Conservation (phyloP, 2,329 filamentous ascomycete species). For the Fusarium drepaniforme region DNA sequence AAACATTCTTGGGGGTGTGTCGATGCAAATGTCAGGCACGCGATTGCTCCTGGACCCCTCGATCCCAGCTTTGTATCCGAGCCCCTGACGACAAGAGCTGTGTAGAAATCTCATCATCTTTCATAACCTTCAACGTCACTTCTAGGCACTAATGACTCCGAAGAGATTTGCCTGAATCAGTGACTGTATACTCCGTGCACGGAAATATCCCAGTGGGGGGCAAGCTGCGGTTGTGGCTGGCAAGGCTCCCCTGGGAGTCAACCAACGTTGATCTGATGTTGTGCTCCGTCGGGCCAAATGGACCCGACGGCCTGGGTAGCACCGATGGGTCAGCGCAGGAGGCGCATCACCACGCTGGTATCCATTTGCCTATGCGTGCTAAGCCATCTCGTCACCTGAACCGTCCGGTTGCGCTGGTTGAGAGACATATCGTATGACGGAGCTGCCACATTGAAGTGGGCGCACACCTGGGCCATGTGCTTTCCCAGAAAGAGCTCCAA, state of each 20-base stretch:
- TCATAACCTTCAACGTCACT: not conserved
- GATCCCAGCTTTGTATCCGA: not conserved
- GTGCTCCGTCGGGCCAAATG: not conserved
- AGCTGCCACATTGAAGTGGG: constrained; percentile 4
- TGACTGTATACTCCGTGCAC: not conserved
- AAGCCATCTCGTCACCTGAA: not conserved
- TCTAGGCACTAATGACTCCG: not conserved
- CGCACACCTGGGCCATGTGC: not conserved
- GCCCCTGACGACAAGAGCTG: not conserved
- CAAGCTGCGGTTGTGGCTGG: constrained; percentile 4
- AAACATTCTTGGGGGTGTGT: not conserved
- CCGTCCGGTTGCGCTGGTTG: not conserved
- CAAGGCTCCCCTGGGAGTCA: constrained; percentile 1
- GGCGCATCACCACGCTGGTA: not conserved
- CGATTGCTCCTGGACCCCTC: not conserved
- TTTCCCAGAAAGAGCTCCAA: not conserved
- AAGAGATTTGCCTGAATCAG: not conserved
- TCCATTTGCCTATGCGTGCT: not conserved
- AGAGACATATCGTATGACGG: constrained; percentile 14
- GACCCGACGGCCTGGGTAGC: constrained; percentile 5
- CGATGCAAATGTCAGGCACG: not conserved
- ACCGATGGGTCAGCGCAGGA: not conserved
- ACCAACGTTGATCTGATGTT: not conserved
- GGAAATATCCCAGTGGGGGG: not conserved
- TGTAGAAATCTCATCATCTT: not conserved